phyloP scores from a whole-genome alignment of 441 rosid species.

The Mallotus japonicus region DNA sequence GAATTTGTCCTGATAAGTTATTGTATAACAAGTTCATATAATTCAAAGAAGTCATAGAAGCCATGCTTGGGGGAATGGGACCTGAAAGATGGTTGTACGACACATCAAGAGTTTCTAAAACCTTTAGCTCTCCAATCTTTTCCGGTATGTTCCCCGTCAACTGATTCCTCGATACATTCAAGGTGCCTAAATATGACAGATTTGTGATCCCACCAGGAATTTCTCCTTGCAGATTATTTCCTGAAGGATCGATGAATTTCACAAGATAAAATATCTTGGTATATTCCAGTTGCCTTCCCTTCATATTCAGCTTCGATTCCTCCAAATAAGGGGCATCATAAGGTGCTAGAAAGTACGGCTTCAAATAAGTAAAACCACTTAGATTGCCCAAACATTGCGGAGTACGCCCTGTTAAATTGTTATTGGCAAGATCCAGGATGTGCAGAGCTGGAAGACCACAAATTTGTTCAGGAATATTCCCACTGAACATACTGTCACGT shows the following conservation, averaged over 20 bases:
- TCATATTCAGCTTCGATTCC: background rate
- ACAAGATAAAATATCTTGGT: background rate
- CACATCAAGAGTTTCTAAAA: slow-evolving; percentile 26
- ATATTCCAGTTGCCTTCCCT: slow-evolving; percentile 1
- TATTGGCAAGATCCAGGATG: slow-evolving; percentile 11
- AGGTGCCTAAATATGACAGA: slow-evolving; percentile 10
- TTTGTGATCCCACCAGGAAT: background rate
- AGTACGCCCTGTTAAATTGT: background rate
- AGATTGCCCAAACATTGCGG: slow-evolving; percentile 11
- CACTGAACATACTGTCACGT: background rate
- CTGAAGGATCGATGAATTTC: slow-evolving; percentile 21
- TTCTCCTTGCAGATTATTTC: slow-evolving; percentile 13
- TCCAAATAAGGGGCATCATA: background rate
- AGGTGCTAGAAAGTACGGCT: background rate
- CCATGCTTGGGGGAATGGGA: slow-evolving; percentile 23
- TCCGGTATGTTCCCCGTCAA: slow-evolving; percentile 13
- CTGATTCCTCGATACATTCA: slow-evolving; percentile 26
- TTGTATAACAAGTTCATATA: slow-evolving; percentile 25
- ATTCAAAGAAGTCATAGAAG: slow-evolving; percentile 20
- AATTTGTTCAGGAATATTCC: slow-evolving; percentile 10
- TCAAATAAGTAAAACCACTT: background rate
- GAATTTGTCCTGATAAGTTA: slow-evolving; percentile 24
- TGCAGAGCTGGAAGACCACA: slow-evolving; percentile 2
- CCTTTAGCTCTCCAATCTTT: slow-evolving; percentile 1
- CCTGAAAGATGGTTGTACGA: slow-evolving; percentile 18